Percentiles rank a stretch among this genome's conserved stretches.
Conservation (phyloP, 2,329 filamentous ascomycete genomes). For the Hysterium pulicare region DNA sequence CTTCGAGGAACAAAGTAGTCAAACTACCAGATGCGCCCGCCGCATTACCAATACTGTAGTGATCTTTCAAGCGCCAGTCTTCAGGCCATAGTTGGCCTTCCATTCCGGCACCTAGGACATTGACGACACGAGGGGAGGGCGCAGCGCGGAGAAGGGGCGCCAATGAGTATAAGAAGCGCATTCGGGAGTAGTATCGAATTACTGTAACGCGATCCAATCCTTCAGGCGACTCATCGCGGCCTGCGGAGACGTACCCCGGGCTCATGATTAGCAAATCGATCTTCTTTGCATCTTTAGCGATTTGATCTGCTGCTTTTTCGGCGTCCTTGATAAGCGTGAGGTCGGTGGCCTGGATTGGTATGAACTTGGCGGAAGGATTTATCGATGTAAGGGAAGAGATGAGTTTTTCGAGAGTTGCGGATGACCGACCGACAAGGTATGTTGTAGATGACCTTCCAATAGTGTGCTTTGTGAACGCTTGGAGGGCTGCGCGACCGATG, state of each 20-base stretch:
- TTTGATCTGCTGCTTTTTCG: conserved; percentile 8
- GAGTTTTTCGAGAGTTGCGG: conserved; percentile 4
- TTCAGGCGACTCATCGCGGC: conserved; percentile 50
- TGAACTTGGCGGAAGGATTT: conserved; percentile 10
- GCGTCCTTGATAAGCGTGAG: conserved; percentile 11
- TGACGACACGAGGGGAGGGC: conserved; percentile 50
- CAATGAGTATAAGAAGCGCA: conserved; percentile 56
- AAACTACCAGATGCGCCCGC: conserved; percentile 7
- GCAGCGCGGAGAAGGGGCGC: conserved; percentile 54
- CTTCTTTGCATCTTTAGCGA: conserved; percentile 3
- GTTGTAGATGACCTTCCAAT: conserved; percentile 9
- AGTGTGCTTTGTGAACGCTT: conserved; percentile 10
- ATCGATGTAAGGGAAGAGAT: background rate
- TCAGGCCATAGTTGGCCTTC: conserved; percentile 50
- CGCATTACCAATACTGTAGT: conserved; percentile 31
- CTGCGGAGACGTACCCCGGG: conserved; percentile 7
- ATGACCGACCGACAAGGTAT: conserved; percentile 10
- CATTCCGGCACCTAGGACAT: conserved; percentile 52
- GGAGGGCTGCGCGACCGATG: conserved; percentile 12
- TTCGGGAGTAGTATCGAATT: conserved; percentile 56
- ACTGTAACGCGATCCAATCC: conserved; percentile 53
- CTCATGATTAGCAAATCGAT: conserved; percentile 13
- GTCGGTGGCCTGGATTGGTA: conserved; percentile 11
- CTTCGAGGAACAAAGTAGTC: conserved; percentile 11
- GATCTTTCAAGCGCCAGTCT: conserved; percentile 45